Base-by-base conservation (phyloP, 1,284 basidiomycete genomes). In the Boletus mariae region DNA sequence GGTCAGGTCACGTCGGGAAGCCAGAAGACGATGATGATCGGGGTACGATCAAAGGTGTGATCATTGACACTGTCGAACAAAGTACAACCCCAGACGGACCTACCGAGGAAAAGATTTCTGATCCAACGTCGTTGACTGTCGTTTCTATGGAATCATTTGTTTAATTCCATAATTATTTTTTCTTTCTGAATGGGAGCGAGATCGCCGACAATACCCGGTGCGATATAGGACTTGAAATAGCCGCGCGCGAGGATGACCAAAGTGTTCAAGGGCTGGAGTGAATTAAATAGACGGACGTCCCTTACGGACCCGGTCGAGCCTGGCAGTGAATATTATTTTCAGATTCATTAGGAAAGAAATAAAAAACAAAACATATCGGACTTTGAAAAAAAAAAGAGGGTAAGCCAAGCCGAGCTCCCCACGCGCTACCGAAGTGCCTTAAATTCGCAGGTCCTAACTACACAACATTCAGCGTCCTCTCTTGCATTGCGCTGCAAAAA, bases 11-110 rank as follows among this genome's bases (percentile, higher is more conserved):
- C 4, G 37, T 34, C 4, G 51, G 51, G 38, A 66, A 48, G 56
- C 45, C 38, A 53, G 72, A 72, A 3, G 76, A 77, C 49, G 82
- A 83, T 23, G 80, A 82, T 49, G 84, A 87, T 67, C 72, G 81
- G 53, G 74, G 73, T 56, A 85, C 84, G 12, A 82, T 87, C 61
- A 79, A 80, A 51, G 78, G 74, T 1, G 70, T 73, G 53, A 66
- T 62, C 15, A 59, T 59, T 28, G 72, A 70, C 49, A 15, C n/a
- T 44, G 62, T 54, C 5, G 71, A 68, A 45, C 56, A 51, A 34
- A 51, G 57, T 34, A 54, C 50, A 28, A 45, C 37, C 23, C 26
- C 54, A 20, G 56, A 59, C 42, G 26, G 67, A 65, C 50, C 46
- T 37, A 51, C 56, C 3, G 60, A 54, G 50, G 65, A 67, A 48